These are phyloP conservation scores for Phialemonium atrogriseum DNA, from an alignment of 2,329 filamentous ascomycete species.

Conservation along the genomic window DNA sequence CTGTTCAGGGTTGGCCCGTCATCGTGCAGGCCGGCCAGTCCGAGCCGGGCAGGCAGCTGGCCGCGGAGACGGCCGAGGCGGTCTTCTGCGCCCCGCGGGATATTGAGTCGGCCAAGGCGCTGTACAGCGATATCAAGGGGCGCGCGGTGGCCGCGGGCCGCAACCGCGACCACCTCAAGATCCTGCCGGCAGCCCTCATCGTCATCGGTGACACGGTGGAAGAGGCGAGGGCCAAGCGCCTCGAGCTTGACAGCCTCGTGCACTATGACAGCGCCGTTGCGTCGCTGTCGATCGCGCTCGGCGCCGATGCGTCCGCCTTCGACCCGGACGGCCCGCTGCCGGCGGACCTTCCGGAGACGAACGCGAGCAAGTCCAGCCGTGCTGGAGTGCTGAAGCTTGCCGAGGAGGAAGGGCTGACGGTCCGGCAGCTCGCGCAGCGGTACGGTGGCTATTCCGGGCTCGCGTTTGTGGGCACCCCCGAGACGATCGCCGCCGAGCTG, in stretches of 20 bases:
- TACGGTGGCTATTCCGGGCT: slow-evolving; percentile 41
- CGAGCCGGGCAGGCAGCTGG: slow-evolving; percentile 41
- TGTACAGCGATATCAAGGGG: slow-evolving; percentile 44
- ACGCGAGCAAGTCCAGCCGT: slow-evolving; percentile 41
- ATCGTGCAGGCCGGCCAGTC: slow-evolving; percentile 47
- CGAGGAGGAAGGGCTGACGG: slow-evolving; percentile 33
- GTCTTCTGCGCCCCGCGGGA: slow-evolving; percentile 42
- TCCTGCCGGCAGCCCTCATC: slow-evolving; percentile 42
- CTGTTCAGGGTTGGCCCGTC: slow-evolving; percentile 46
- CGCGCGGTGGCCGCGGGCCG: slow-evolving; percentile 35
- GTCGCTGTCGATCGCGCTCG: slow-evolving; percentile 39
- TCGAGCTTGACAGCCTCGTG: slow-evolving; percentile 40
- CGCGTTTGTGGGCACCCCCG: slow-evolving; percentile 40
- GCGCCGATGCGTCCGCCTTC: slow-evolving; percentile 35
- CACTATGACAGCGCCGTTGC: slow-evolving; percentile 47
- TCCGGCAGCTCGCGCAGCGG: slow-evolving; percentile 42
- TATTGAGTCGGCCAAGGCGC: slow-evolving; percentile 32
- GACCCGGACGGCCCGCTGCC: slow-evolving; percentile 42
- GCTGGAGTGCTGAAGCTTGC: slow-evolving; percentile 36
- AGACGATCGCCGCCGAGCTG: slow-evolving; percentile 41
- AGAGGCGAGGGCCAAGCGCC: slow-evolving; percentile 38
- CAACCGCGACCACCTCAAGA: slow-evolving; percentile 36
- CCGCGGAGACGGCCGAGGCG: slow-evolving; percentile 43
- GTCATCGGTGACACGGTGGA: slow-evolving; percentile 39
- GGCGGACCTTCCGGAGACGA: slow-evolving; percentile 40